A percentile compares a stretch with the other conserved stretches of the same genome.
Evolutionary conservation across 116 monocot genomes (phyloP).

Genomic region (Dioscorea cayenensis): DNA sequence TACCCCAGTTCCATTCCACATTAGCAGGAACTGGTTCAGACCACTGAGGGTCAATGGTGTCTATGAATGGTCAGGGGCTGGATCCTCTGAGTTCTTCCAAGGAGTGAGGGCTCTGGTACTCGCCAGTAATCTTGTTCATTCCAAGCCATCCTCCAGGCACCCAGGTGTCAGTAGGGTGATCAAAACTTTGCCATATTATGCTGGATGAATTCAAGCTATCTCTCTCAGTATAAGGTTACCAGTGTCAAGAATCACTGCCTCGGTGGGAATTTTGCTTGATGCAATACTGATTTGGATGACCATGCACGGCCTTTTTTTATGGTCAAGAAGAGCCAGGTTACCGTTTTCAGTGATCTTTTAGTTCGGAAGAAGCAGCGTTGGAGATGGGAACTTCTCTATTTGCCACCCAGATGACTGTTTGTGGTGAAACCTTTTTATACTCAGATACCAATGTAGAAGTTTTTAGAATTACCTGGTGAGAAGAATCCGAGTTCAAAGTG

Average conservation of each 20-base stretch:
- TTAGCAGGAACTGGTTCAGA: neutral
- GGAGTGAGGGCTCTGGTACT: constrained; percentile 13
- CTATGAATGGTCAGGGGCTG: neutral
- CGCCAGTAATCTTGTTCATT: constrained; percentile 15
- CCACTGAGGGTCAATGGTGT: constrained; percentile 1
- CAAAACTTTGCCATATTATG: constrained; percentile 17
- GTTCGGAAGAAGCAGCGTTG: constrained; percentile 1
- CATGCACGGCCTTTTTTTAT: neutral
- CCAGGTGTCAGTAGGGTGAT: constrained; percentile 20
- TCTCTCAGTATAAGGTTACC: constrained; percentile 17
- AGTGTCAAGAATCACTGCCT: constrained; percentile 15
- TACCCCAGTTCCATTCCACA: neutral
- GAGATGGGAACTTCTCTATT: constrained; percentile 20
- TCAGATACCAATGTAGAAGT: constrained; percentile 30
- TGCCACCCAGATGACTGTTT: constrained; percentile 28
- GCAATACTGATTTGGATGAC: constrained; percentile 6
- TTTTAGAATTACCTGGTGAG: constrained; percentile 14
- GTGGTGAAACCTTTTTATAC: constrained; percentile 17
- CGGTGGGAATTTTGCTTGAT: neutral
- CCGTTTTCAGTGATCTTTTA: constrained; percentile 15
- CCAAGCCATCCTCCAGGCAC: constrained; percentile 22
- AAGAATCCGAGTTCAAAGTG: constrained; percentile 25
- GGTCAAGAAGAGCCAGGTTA: constrained; percentile 18
- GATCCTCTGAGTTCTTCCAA: constrained; percentile 20
- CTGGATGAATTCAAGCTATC: neutral